phyloP scores from a whole-genome alignment of 1,284 basidiomycete species.

The Irpex sp. region DNA sequence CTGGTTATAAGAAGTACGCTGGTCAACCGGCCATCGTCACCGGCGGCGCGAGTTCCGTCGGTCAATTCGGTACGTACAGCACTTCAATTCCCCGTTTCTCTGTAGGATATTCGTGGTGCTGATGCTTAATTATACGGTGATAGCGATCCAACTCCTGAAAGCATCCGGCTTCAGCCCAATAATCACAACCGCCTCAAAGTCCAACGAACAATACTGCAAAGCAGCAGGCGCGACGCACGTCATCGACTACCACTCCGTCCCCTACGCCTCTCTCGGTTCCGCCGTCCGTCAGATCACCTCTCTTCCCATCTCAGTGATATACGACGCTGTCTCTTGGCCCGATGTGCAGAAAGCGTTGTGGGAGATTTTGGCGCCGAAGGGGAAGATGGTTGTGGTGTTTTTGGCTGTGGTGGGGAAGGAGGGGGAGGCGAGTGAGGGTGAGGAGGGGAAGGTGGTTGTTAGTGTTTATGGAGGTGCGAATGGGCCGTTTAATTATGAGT shows the following conservation, averaged over 20 bases:
- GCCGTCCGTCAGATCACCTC: slow-evolving; percentile 10
- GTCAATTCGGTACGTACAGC: slow-evolving; percentile 28
- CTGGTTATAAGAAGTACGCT: slow-evolving; percentile 23
- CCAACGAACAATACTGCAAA: slow-evolving; percentile 26
- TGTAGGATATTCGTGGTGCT: no score
- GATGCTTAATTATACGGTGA: not conserved
- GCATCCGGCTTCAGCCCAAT: slow-evolving; percentile 22
- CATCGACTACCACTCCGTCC: slow-evolving; percentile 19
- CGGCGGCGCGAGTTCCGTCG: slow-evolving; percentile 34
- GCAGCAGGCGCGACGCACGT: slow-evolving; percentile 30
- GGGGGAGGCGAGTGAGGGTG: not conserved
- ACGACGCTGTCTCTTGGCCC: slow-evolving; percentile 25
- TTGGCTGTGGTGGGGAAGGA: not conserved
- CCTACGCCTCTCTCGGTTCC: slow-evolving; percentile 6
- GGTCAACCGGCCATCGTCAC: slow-evolving; percentile 30
- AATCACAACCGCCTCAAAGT: slow-evolving; percentile 24
- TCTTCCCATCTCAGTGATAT: slow-evolving; percentile 13
- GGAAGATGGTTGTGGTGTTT: not conserved
- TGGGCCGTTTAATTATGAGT: slow-evolving; percentile 2
- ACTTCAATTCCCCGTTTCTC: not conserved
- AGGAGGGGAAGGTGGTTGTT: slow-evolving; percentile 10
- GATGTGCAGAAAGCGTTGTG: slow-evolving; percentile 20
- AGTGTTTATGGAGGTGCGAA: slow-evolving; percentile 8
- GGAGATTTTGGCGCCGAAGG: slow-evolving; percentile 20
- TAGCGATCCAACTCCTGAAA: slow-evolving; percentile 26